Percentiles rank a stretch among this genome's conserved stretches.
These are phyloP conservation scores for Amaranthus cruentus DNA, from an alignment of 148 eudicot genomes.

Conservation along the genomic window DNA sequence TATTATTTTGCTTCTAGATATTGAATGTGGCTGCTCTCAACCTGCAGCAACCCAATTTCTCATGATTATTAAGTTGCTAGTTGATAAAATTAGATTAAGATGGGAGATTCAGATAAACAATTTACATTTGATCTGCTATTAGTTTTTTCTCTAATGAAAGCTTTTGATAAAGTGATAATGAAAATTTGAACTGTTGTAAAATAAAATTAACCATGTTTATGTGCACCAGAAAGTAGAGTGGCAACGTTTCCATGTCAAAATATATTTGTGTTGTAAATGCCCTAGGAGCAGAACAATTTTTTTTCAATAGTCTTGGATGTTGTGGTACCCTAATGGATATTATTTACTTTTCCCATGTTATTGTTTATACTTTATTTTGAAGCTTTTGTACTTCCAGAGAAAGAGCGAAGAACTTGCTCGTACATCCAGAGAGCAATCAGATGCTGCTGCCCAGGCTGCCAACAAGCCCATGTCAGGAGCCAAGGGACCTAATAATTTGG, in stretches of 20 bases:
- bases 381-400: slow-evolving; percentile 36
- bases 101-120: background rate
- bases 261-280: background rate
- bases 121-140: background rate
- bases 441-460: slow-evolving; percentile 36
- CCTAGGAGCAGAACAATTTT: background rate
- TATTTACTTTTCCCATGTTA: background rate
- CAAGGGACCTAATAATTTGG: slow-evolving; percentile 40
- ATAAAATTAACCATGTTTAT: background rate
- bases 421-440: slow-evolving; percentile 59
- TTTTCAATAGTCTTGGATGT: background rate
- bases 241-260: background rate
- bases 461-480: slow-evolving; percentile 38
- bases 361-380: slow-evolving; percentile 7
- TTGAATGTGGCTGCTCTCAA: background rate
- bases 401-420: slow-evolving; percentile 60
- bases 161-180: background rate
- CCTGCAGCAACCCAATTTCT: background rate
- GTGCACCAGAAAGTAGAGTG: background rate
- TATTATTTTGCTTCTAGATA: background rate
- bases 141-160: background rate
- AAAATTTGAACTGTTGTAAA: background rate
- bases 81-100: background rate
- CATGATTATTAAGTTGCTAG: background rate
- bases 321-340: background rate